phyloP scores from a whole-genome alignment of 208 protist species.

The Acanthamoeba rhysodes region DNA sequence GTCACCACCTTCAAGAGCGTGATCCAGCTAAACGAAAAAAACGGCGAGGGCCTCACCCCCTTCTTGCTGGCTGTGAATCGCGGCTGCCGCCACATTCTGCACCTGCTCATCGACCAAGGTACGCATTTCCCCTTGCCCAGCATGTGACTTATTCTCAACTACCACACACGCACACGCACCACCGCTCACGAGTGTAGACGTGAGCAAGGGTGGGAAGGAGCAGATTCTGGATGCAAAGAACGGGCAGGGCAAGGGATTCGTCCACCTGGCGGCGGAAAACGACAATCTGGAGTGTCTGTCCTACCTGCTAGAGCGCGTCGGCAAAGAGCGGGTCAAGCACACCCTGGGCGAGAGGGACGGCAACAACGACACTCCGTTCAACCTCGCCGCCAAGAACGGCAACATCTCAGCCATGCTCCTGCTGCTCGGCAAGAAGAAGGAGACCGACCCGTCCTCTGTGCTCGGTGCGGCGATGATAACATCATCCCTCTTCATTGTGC shows the following conservation, averaged over 20 bases:
- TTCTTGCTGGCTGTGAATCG: constrained; percentile 15
- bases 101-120: constrained; percentile 18
- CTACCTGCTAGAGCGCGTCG: not conserved
- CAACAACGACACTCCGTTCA: constrained; percentile 27
- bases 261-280: constrained; percentile 26
- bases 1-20: not conserved
- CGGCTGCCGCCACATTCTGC: not conserved
- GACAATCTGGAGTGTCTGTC: constrained; percentile 33
- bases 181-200: not conserved
- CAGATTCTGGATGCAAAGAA: not conserved
- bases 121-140: not conserved
- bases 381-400: constrained; percentile 28
- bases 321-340: not conserved
- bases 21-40: constrained; percentile 14
- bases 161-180: no score
- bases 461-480: not conserved
- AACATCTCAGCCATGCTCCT: constrained; percentile 46
- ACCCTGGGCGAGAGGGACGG: not conserved
- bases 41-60: constrained; percentile 5
- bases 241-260: constrained; percentile 1
- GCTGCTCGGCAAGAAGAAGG: constrained; percentile 43
- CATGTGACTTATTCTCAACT: not conserved
- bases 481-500: not conserved
- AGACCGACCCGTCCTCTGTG: constrained; percentile 7
- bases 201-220: constrained; percentile 43